phyloP scores from a whole-genome alignment of 345 rosid genomes.

The Rhizophora apiculata region DNA sequence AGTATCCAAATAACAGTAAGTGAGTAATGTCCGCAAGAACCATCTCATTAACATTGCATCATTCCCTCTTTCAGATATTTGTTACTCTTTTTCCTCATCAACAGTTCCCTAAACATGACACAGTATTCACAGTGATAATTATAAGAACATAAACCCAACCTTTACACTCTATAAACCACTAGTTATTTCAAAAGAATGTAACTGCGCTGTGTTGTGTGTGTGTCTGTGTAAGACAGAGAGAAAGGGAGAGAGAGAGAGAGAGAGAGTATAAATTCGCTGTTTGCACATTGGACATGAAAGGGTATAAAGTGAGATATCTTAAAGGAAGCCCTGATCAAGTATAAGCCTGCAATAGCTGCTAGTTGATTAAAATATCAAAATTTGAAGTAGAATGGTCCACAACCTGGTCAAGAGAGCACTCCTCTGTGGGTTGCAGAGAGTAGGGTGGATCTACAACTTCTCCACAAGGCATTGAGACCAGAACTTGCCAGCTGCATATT shows the following conservation, averaged over 20 bases:
- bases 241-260: not conserved
- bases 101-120: not conserved
- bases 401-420: slow-evolving; percentile 63
- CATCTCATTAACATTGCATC: too few relatives aligned
- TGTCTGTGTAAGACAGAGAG: not conserved
- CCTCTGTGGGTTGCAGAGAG: slow-evolving; percentile 65
- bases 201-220: too few relatives aligned
- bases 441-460: slow-evolving; percentile 66
- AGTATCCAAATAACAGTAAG: not conserved
- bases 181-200: too few relatives aligned
- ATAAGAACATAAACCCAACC: not conserved
- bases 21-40: too few relatives aligned
- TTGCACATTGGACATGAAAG: not conserved
- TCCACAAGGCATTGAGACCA: slow-evolving; percentile 66
- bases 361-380: slow-evolving; percentile 2
- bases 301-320: not conserved
- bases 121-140: not conserved
- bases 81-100: not conserved
- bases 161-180: too few relatives aligned
- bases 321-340: not conserved
- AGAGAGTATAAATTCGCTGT: not conserved
- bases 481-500: slow-evolving; percentile 69
- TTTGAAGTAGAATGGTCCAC: slow-evolving; percentile 9
- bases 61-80: not conserved
- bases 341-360: slow-evolving; percentile 1